Percentiles rank a stretch among this genome's conserved stretches.
phyloP scores from a whole-genome alignment of 139 green algal genomes.

The Yamagishiella unicocca region DNA sequence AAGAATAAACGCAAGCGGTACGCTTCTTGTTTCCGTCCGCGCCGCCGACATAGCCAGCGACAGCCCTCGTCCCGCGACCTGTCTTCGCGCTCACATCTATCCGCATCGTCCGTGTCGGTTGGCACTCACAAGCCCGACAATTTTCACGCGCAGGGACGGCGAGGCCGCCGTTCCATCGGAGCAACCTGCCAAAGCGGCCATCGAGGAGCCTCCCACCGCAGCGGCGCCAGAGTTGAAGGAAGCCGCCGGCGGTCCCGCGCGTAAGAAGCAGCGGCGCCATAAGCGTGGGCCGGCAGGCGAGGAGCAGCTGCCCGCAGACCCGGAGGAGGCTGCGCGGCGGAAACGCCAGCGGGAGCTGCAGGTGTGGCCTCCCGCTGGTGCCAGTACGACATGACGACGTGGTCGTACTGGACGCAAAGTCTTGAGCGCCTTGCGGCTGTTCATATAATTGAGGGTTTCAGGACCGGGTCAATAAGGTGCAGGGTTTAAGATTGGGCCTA shows the following conservation, averaged over 20 bases:
- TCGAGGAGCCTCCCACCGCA: not conserved
- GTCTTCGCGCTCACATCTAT: not conserved
- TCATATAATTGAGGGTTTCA: not conserved
- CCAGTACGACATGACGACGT: no score
- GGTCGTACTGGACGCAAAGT: not conserved
- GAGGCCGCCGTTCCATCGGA: not conserved
- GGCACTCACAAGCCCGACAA: not conserved
- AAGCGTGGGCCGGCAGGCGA: not conserved
- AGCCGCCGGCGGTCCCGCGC: not conserved
- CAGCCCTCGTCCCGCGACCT: not conserved
- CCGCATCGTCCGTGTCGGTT: not conserved
- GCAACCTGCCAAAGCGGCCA: not conserved
- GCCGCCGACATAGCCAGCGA: not conserved
- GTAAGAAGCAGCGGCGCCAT: constrained; percentile 10
- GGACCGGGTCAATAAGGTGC: no score
- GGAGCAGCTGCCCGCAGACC: not conserved
- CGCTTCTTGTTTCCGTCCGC: not conserved
- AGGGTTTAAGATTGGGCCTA: not conserved
- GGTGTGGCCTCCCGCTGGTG: not conserved
- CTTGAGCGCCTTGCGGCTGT: not conserved
- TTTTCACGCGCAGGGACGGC: not conserved
- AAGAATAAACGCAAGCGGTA: constrained; percentile 25
- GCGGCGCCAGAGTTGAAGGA: not conserved
- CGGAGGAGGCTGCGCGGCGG: constrained; percentile 42
- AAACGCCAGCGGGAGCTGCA: constrained; percentile 57